phyloP scores from a whole-genome alignment of 2,329 filamentous ascomycete species.

The Torrubiella hemipterigena region DNA sequence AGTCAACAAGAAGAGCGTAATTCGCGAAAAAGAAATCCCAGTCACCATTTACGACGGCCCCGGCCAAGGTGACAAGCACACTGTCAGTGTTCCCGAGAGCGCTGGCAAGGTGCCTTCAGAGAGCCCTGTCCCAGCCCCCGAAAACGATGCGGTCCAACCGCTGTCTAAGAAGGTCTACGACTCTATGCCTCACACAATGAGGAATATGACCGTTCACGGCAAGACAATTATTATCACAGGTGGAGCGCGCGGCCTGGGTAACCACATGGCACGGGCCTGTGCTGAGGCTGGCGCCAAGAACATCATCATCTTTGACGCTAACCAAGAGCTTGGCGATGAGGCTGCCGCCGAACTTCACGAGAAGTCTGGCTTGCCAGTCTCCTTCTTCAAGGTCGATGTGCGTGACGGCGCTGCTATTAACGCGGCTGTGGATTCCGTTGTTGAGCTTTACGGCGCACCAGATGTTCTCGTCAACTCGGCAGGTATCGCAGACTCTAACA shows the following conservation, averaged over 20 bases:
- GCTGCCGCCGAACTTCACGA: constrained; percentile 57
- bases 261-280: constrained; percentile 68
- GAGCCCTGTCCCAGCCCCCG: constrained; percentile 23
- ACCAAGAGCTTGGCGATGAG: constrained; percentile 61
- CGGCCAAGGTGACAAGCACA: constrained; percentile 42
- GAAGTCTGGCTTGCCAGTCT: constrained; percentile 60
- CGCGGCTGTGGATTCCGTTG: constrained; percentile 54
- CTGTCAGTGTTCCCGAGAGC: constrained; percentile 35
- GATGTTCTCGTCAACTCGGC: constrained; percentile 72
- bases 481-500: constrained; percentile 74
- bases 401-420: constrained; percentile 59
- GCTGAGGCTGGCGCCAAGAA: constrained; percentile 65
- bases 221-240: constrained; percentile 66
- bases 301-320: constrained; percentile 65
- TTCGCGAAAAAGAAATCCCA: constrained; percentile 44
- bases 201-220: constrained; percentile 56
- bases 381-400: constrained; percentile 71
- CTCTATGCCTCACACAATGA: constrained; percentile 50
- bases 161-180: constrained; percentile 41
- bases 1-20: constrained; percentile 36
- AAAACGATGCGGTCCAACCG: constrained; percentile 37
- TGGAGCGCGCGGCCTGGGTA: constrained; percentile 65
- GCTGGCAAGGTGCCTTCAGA: constrained; percentile 30
- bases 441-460: constrained; percentile 53
- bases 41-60: constrained; percentile 38